phyloP scores from a whole-genome alignment of 192 early-diverging fungal genomes.

The Entomortierella beljakovae region DNA sequence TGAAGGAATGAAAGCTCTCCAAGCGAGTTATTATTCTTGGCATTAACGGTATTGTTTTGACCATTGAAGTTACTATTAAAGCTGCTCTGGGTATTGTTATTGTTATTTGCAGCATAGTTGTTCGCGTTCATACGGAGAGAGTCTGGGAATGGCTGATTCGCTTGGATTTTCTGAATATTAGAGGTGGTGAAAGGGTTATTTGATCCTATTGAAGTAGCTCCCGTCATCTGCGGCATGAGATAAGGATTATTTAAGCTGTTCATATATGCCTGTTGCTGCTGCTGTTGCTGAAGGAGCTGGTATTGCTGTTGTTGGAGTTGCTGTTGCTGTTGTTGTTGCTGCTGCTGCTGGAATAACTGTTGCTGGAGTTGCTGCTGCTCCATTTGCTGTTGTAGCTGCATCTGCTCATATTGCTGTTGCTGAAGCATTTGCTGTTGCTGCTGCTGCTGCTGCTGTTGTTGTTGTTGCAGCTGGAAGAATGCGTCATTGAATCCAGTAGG shows the following conservation, averaged over 20 bases:
- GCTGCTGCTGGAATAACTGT: slow-evolving; percentile 37
- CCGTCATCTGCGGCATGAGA: slow-evolving; percentile 48
- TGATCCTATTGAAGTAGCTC: slow-evolving; percentile 49
- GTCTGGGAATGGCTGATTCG: slow-evolving; percentile 31
- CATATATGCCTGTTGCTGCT: slow-evolving; percentile 55
- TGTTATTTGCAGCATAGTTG: neutral
- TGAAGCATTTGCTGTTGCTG: slow-evolving; percentile 52
- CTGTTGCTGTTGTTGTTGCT: slow-evolving; percentile 30
- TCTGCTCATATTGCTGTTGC: slow-evolving; percentile 38
- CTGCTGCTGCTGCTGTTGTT: slow-evolving; percentile 52
- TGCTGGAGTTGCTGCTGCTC: slow-evolving; percentile 27
- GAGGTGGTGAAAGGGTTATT: slow-evolving; percentile 58
- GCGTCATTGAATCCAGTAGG: slow-evolving; percentile 45
- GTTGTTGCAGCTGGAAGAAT: slow-evolving; percentile 48
- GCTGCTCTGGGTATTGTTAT: slow-evolving; percentile 12
- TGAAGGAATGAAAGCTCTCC: slow-evolving; percentile 44
- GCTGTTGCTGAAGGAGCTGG: slow-evolving; percentile 46
- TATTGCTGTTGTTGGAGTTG: slow-evolving; percentile 40
- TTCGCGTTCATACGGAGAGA: slow-evolving; percentile 10
- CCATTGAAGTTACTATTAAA: slow-evolving; percentile 17
- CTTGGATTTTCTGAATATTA: slow-evolving; percentile 21
- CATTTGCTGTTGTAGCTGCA: slow-evolving; percentile 42
- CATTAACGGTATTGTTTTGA: too few species aligned
- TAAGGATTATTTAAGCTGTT: slow-evolving; percentile 46
- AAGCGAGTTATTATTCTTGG: slow-evolving; percentile 31